Evolutionary conservation across 169 alveolate species (phyloP).

Genomic region (Plasmodium chabaudi): DNA sequence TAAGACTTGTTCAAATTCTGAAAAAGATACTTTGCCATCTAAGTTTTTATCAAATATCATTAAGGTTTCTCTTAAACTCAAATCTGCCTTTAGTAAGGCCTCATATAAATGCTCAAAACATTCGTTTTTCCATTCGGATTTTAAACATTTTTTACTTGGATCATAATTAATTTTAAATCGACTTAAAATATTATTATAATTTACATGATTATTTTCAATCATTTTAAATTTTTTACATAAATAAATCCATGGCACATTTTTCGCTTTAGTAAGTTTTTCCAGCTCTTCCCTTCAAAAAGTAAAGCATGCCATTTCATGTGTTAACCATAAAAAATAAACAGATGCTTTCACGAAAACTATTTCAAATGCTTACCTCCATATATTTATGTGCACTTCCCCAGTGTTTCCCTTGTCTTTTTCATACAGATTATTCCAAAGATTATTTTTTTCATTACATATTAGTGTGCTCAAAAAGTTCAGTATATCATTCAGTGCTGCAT

Average conservation of each 20-base stretch:
- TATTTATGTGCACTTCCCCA: slow-evolving; percentile 52
- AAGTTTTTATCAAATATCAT: slow-evolving; percentile 88
- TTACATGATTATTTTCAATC: slow-evolving; percentile 78
- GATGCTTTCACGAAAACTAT: background rate
- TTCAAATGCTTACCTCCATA: slow-evolving; percentile 54
- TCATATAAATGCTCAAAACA: slow-evolving; percentile 80
- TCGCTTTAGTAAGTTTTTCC: slow-evolving; percentile 35
- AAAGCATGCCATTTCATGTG: background rate
- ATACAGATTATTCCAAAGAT: slow-evolving; percentile 64
- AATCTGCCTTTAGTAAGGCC: slow-evolving; percentile 87
- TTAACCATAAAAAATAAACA: background rate
- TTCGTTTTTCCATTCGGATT: slow-evolving; percentile 55
- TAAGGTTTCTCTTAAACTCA: slow-evolving; percentile 86
- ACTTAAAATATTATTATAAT: slow-evolving; percentile 82
- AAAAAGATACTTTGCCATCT: slow-evolving; percentile 88
- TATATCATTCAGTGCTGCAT: slow-evolving; percentile 33
- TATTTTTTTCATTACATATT: slow-evolving; percentile 62
- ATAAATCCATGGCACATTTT: slow-evolving; percentile 80
- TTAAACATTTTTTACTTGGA: slow-evolving; percentile 24
- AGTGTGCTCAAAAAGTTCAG: slow-evolving; percentile 37
- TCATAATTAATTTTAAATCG: slow-evolving; percentile 72
- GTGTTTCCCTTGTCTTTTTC: slow-evolving; percentile 48
- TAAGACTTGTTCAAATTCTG: slow-evolving; percentile 87
- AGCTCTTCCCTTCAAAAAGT: slow-evolving; percentile 31
- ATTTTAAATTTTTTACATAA: slow-evolving; percentile 78